Percentiles rank a stretch among this genome's conserved stretches.
These are phyloP conservation scores for Penicillium ochrochloron DNA, from an alignment of 495 filamentous ascomycete genomes.

Conservation along the genomic window DNA sequence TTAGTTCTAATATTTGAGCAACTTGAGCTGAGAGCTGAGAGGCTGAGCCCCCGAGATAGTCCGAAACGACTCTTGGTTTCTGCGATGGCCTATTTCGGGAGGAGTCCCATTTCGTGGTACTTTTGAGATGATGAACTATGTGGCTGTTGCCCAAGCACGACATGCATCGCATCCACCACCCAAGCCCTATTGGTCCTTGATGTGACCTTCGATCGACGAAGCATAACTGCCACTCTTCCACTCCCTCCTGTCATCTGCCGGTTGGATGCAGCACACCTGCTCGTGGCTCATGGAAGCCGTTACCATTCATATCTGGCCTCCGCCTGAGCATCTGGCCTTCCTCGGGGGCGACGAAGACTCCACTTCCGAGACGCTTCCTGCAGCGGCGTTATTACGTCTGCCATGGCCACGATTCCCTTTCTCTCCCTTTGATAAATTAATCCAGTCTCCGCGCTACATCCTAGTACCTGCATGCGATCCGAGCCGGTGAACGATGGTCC, in stretches of 20 bases:
- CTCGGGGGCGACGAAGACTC: constrained; percentile 7
- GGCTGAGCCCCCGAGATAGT: background rate
- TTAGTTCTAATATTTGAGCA: background rate
- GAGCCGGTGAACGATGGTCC: constrained; percentile 41
- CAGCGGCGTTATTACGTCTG: constrained; percentile 16
- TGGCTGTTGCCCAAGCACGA: constrained; percentile 9
- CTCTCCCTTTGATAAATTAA: background rate
- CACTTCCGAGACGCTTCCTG: constrained; percentile 20
- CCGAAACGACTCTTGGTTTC: background rate
- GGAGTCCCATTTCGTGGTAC: background rate
- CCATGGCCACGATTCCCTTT: constrained; percentile 20
- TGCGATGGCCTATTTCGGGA: constrained; percentile 1
- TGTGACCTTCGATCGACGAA: constrained; percentile 5
- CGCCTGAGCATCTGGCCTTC: constrained; percentile 3
- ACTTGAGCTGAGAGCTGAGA: background rate
- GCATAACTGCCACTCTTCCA: constrained; percentile 16
- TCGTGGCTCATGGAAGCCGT: constrained; percentile 24
- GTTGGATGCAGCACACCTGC: constrained; percentile 22
- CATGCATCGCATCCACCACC: constrained; percentile 6
- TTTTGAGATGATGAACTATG: constrained; percentile 15
- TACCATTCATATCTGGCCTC: constrained; percentile 23
- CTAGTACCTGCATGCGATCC: constrained; percentile 44
- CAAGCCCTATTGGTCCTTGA: constrained; percentile 4
- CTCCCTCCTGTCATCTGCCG: constrained; percentile 20
- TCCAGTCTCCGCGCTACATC: constrained; percentile 31